Base-by-base conservation (phyloP, 257 asterid species). In the Parsonsia alboflavescens region DNA sequence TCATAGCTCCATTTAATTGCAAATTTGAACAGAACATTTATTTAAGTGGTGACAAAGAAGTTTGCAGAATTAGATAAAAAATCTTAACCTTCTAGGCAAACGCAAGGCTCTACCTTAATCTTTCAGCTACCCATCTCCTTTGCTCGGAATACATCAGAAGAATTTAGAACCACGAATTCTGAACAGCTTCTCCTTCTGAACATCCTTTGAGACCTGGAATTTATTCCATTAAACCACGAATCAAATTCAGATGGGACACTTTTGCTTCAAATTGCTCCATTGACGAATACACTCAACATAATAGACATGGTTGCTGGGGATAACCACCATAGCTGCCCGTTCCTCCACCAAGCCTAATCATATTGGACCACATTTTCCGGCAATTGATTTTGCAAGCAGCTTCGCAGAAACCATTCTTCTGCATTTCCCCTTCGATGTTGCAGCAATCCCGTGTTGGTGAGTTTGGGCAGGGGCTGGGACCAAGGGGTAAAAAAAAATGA, bases 181-280 rank as follows among this genome's bases (percentile, higher is more conserved):
- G 73, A 56, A 17, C 30, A 85, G 66, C 70, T 71, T 39, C 77
- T 84, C 85, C 30, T 76, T 70, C 11, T 70, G 65, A 69, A 82
- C 74, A 10, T n/a, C n/a, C 80, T 73, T 36, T 16, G 69, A 39
- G 80, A 65, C 0, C 79, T 71, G n/a, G 53, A 61, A 44, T 75
- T 68, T 74, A 74, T 73, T 74, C 8, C 46, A 67, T 41, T 46
- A 71, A 79, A 81, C 83, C 85, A 86, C 4, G 88, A 84, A 64
- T 76, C 73, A 68, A 86, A 82, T 11, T 72, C 74, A 22, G 61
- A 86, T 85, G 57, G 90, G 93, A 72, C 93, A 88, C 11, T 74
- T 84, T 68, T 82, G 83, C 83, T 86, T 88, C 74, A 84, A 28
- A 57, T 72, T 56, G 83, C 93, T 86, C 93, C 93, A 88, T 76